Percentiles rank a stretch among this genome's conserved stretches.
phyloP scores from a whole-genome alignment of 495 filamentous ascomycete genomes.

The Hypoxylon cercidicola region DNA sequence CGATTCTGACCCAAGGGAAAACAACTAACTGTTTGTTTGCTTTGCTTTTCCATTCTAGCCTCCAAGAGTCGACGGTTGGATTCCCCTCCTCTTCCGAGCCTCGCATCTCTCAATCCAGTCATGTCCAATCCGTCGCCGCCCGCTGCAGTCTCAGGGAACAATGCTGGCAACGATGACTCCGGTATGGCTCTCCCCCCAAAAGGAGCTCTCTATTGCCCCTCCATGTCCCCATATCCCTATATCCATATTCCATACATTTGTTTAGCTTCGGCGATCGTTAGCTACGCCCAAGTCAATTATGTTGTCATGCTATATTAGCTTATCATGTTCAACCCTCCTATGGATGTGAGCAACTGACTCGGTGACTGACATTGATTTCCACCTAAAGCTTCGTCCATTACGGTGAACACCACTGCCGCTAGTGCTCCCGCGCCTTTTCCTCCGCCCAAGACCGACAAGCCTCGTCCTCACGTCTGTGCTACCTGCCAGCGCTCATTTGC shows the following conservation, averaged over 20 bases:
- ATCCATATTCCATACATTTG: constrained; percentile 11
- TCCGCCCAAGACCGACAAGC: constrained; percentile 95
- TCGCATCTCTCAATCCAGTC: constrained; percentile 33
- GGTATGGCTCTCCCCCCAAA: constrained; percentile 39
- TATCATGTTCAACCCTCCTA: constrained; percentile 6
- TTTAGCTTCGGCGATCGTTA: constrained; percentile 27
- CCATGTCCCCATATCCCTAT: constrained; percentile 29
- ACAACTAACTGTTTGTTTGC: constrained; percentile 23
- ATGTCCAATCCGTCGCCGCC: constrained; percentile 49
- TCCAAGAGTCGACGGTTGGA: constrained; percentile 40
- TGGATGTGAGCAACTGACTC: constrained; percentile 22
- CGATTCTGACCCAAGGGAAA: constrained; percentile 27
- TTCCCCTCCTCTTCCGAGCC: constrained; percentile 9
- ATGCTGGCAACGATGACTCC: constrained; percentile 49
- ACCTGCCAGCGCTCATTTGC: constrained; percentile 96
- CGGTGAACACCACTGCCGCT: constrained; percentile 57
- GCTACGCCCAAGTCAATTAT: constrained; percentile 8
- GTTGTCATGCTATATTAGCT: constrained; percentile 10
- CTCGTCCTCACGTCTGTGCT: constrained; percentile 90
- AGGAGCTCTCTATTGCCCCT: constrained; percentile 26
- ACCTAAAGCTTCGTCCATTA: constrained; percentile 59
- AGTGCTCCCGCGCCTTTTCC: constrained; percentile 62
- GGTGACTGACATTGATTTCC: constrained; percentile 41
- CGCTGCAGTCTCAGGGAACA: constrained; percentile 45
- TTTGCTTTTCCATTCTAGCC: constrained; percentile 23